These are phyloP conservation scores for Chlamydomonas schloesseri DNA, from an alignment of 139 green algal genomes.

Conservation along the genomic window DNA sequence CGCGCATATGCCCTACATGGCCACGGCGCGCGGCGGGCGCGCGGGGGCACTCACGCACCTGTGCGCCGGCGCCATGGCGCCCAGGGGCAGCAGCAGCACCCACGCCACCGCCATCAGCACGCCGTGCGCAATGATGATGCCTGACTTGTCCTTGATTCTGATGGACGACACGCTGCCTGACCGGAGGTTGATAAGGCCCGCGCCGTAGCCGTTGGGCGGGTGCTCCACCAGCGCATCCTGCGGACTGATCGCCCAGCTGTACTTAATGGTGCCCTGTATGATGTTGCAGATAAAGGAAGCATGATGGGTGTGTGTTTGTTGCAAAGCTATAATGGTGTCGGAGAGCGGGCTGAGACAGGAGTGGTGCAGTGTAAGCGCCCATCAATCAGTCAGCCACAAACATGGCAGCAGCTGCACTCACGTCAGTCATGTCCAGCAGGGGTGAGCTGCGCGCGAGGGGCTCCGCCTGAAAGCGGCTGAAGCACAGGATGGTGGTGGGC, in stretches of 20 bases:
- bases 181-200: not conserved
- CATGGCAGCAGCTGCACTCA: not conserved
- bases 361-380: too few species aligned
- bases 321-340: too few species aligned
- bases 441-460: not conserved
- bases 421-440: not conserved
- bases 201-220: constrained; percentile 5
- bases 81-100: constrained; percentile 42
- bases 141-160: not conserved
- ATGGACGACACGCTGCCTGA: not conserved
- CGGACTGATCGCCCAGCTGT: constrained; percentile 31
- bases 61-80: constrained; percentile 18
- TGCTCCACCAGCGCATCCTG: constrained; percentile 25
- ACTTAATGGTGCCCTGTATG: not conserved
- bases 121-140: constrained; percentile 20
- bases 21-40: too few species aligned
- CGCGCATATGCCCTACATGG: too few species aligned
- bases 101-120: constrained; percentile 38
- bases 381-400: too few species aligned
- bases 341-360: too few species aligned
- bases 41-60: too few species aligned
- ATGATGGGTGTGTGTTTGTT: too few species aligned
- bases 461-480: constrained; percentile 6
- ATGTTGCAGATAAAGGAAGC: too few species aligned
- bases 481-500: constrained; percentile 15